A percentile compares a stretch with the other conserved stretches of the same genome.
These are phyloP conservation scores for Cercophora sp. DNA, from an alignment of 495 filamentous ascomycete genomes.

Conservation along the genomic window DNA sequence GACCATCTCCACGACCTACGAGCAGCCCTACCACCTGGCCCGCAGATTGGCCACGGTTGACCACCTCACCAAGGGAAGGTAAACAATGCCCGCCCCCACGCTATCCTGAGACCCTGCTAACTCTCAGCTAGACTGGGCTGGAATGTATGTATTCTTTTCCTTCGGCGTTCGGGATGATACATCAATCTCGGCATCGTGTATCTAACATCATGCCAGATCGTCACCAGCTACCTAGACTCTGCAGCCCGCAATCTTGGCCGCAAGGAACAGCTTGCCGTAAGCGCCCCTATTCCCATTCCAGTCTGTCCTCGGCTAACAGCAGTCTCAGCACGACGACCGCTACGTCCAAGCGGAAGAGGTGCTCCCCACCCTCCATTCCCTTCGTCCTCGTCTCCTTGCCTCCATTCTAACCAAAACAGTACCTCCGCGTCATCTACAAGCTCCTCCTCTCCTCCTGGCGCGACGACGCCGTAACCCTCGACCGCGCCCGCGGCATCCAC, in stretches of 20 bases:
- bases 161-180: no score
- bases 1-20: conserved; percentile 63
- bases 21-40: conserved; percentile 66
- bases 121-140: conserved; percentile 51
- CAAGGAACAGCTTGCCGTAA: conserved; percentile 44
- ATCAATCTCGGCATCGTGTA: no score
- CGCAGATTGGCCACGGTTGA: conserved; percentile 62
- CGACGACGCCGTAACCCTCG: conserved; percentile 58
- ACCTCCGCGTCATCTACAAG: conserved; percentile 65
- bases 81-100: no score
- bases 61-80: conserved; percentile 59
- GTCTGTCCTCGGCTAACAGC: conserved; percentile 8
- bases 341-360: conserved; percentile 66
- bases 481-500: conserved; percentile 54
- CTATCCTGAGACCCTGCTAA: no score
- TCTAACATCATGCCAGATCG: conserved; percentile 37
- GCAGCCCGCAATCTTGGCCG: conserved; percentile 59
- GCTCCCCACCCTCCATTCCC: no score
- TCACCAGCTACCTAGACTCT: conserved; percentile 65
- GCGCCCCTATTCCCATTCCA: conserved; percentile 6
- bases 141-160: no score
- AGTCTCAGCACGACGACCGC: conserved; percentile 57
- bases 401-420: no score
- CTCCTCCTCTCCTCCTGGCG: conserved; percentile 67
- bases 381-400: no score